Conservation (phyloP, 192 early-diverging fungal genomes). For the Spizellomyces punctatus region DNA sequence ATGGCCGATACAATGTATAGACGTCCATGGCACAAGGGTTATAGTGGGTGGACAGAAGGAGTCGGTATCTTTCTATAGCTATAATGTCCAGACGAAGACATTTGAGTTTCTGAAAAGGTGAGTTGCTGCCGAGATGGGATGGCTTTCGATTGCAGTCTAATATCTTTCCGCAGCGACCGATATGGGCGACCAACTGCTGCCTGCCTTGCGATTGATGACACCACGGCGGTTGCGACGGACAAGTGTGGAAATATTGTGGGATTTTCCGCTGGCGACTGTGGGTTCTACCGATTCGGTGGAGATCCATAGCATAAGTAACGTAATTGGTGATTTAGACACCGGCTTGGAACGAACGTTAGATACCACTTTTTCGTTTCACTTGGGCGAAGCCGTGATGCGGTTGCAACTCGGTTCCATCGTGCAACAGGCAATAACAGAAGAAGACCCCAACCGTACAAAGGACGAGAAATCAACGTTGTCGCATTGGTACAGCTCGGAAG, state of each 20-base stretch:
- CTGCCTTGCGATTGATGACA: slow-evolving; percentile 30
- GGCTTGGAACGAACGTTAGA: slow-evolving; percentile 26
- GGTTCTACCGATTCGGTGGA: background rate
- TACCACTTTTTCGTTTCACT: slow-evolving; percentile 29
- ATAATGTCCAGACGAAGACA: slow-evolving; percentile 34
- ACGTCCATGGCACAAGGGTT: slow-evolving; percentile 31
- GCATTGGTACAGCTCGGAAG: no score
- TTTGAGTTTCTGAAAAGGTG: slow-evolving; percentile 49
- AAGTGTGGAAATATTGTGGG: slow-evolving; percentile 1
- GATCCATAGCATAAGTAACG: background rate
- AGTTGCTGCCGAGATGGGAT: background rate
- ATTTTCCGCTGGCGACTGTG: background rate
- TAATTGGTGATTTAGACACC: background rate
- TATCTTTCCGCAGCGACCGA: slow-evolving; percentile 21
- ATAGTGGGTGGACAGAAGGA: slow-evolving; percentile 39
- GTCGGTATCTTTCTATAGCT: slow-evolving; percentile 40
- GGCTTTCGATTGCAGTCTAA: background rate
- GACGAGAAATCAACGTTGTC: no score
- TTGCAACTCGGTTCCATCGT: slow-evolving; percentile 24
- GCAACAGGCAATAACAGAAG: no score
- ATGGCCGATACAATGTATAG: slow-evolving; percentile 47
- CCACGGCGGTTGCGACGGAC: slow-evolving; percentile 29
- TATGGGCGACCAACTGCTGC: slow-evolving; percentile 6
- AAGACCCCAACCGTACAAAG: no score
- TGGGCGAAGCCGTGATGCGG: slow-evolving; percentile 36